A percentile compares a stretch with the other conserved stretches of the same genome.
Evolutionary conservation across 306 rosid genomes (phyloP).

Genomic region (Lablab purpureus): DNA sequence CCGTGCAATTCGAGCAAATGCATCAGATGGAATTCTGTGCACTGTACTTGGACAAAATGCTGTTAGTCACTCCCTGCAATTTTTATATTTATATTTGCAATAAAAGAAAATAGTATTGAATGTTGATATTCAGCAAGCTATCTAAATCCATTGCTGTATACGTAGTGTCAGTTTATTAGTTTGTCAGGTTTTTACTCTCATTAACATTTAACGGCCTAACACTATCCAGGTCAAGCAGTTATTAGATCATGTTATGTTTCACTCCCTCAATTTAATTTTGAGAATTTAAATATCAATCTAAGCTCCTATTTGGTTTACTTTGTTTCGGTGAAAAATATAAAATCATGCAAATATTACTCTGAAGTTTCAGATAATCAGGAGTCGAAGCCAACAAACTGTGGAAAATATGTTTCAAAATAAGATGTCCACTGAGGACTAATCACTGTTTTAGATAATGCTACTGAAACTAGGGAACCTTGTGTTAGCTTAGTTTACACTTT

Average conservation of each 20-base stretch:
- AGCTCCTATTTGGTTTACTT: conserved; percentile 29
- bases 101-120: not conserved
- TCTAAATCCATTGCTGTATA: not conserved
- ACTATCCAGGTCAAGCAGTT: conserved; percentile 12
- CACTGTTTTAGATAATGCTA: not conserved
- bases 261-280: conserved; percentile 21
- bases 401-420: conserved; percentile 9
- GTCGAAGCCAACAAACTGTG: not conserved
- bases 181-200: not conserved
- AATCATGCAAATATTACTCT: conserved; percentile 2
- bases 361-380: not conserved
- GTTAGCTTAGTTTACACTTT: not conserved
- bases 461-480: not conserved
- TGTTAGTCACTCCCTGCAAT: conserved; percentile 59
- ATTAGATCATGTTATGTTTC: not conserved
- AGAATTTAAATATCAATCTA: conserved; percentile 9
- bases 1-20: conserved; percentile 96
- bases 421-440: not conserved
- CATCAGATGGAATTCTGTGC: conserved; percentile 97
- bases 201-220: not conserved
- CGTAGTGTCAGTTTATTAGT: conserved; percentile 8
- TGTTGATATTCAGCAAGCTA: not conserved
- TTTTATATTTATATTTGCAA: not conserved
- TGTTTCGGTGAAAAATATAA: not conserved
- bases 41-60: conserved; percentile 98